These are phyloP conservation scores for Xylaria castorea DNA, from an alignment of 495 filamentous ascomycete species.

Conservation along the genomic window DNA sequence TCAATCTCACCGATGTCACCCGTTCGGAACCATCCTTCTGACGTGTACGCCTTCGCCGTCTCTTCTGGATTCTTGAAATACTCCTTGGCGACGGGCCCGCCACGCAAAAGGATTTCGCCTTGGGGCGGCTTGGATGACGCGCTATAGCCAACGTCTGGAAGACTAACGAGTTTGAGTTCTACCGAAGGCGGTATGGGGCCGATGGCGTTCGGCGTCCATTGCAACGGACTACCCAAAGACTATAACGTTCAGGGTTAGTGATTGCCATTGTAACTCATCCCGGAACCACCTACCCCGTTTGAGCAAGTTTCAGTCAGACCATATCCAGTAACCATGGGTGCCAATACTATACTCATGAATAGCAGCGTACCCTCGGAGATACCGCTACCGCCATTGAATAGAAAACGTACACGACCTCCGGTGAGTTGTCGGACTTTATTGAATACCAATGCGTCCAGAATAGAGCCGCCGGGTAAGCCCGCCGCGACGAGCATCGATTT, in stretches of 20 bases:
- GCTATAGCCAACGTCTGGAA: slow-evolving; percentile 88
- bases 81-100: slow-evolving; percentile 69
- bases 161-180: slow-evolving; percentile 77
- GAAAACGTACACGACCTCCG: slow-evolving; percentile 71
- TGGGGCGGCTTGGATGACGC: slow-evolving; percentile 78
- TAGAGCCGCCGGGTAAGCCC: slow-evolving; percentile 68
- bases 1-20: slow-evolving; percentile 85
- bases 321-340: slow-evolving; percentile 81
- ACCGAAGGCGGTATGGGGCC: slow-evolving; percentile 67
- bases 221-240: slow-evolving; percentile 65
- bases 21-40: slow-evolving; percentile 92
- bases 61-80: slow-evolving; percentile 87
- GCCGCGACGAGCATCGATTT: slow-evolving; percentile 66
- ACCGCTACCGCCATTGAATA: slow-evolving; percentile 86
- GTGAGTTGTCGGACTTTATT: slow-evolving; percentile 74
- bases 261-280: background rate
- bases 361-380: slow-evolving; percentile 76
- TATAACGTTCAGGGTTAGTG: slow-evolving; percentile 11
- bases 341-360: slow-evolving; percentile 79
- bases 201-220: slow-evolving; percentile 76
- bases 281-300: slow-evolving; percentile 51
- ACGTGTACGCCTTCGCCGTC: slow-evolving; percentile 76
- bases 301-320: slow-evolving; percentile 90
- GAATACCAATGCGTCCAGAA: slow-evolving; percentile 82
- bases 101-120: slow-evolving; percentile 83